These are phyloP conservation scores for Capsella bursapastoris DNA, from an alignment of 345 rosid species.

Conservation along the genomic window DNA sequence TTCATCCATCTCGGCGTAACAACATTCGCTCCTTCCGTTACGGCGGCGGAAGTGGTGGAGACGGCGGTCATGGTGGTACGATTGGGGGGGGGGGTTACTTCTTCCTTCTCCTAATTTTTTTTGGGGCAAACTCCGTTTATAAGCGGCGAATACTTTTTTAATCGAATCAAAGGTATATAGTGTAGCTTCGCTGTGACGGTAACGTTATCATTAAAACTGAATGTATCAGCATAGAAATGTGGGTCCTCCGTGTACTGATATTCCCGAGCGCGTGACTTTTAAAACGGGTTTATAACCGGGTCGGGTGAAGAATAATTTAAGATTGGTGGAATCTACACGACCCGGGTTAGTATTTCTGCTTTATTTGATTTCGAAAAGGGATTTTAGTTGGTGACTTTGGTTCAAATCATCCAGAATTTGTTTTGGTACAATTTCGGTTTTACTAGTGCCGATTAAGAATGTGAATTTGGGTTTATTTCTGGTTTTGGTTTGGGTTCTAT, in stretches of 20 bases:
- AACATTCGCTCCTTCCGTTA: slow-evolving; percentile 31
- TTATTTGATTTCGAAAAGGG: neutral
- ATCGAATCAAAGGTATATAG: slow-evolving; percentile 12
- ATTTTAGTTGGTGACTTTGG: neutral
- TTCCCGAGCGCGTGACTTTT: slow-evolving; percentile 44
- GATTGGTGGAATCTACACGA: neutral
- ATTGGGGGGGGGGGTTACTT: neutral
- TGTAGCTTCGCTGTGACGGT: slow-evolving; percentile 35
- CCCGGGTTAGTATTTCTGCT: neutral
- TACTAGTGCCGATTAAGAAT: too few relatives aligned
- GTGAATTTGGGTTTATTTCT: too few relatives aligned
- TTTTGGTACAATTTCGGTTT: too few relatives aligned
- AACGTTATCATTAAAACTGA: slow-evolving; percentile 34
- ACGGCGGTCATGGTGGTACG: slow-evolving; percentile 41
- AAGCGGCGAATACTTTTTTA: slow-evolving; percentile 5
- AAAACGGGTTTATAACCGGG: slow-evolving; percentile 28
- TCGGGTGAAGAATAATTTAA: slow-evolving; percentile 16
- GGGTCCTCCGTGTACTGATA: slow-evolving; percentile 20
- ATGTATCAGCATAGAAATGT: slow-evolving; percentile 33
- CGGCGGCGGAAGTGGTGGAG: slow-evolving; percentile 33
- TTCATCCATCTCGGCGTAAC: slow-evolving; percentile 6
- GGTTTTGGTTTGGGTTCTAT: too few relatives aligned
- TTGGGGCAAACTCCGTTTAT: slow-evolving; percentile 37
- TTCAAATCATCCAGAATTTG: neutral
- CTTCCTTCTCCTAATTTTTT: neutral